phyloP scores from a whole-genome alignment of 768 basidiomycete species.

The Phaeotremella fagi region DNA sequence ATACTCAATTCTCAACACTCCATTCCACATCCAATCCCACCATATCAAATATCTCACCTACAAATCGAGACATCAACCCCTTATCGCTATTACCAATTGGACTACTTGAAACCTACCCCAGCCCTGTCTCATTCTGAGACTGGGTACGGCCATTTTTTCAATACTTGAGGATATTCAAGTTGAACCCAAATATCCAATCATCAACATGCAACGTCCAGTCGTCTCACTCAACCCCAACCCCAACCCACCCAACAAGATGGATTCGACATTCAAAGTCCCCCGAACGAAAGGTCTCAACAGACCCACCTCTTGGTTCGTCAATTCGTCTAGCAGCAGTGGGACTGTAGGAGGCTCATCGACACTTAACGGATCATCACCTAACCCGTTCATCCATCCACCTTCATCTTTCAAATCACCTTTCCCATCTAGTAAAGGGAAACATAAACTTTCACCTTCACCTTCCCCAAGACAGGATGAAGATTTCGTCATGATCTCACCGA shows the following conservation, averaged over 20 bases:
- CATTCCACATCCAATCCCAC: too few relatives aligned
- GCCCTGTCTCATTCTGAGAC: too few relatives aligned
- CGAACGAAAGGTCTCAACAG: constrained; percentile 49
- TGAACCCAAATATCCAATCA: too few relatives aligned
- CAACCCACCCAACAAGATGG: too few relatives aligned
- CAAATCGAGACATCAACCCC: too few relatives aligned
- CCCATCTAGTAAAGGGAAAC: constrained; percentile 33
- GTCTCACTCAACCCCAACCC: background rate
- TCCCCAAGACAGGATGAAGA: constrained; percentile 38
- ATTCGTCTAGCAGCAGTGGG: constrained; percentile 8
- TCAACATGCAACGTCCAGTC: background rate
- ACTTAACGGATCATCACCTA: background rate
- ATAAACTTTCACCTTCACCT: constrained; percentile 39
- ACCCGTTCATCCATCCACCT: background rate
- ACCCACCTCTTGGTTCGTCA: constrained; percentile 66
- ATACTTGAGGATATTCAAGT: too few relatives aligned
- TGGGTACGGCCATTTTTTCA: too few relatives aligned
- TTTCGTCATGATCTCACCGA: constrained; percentile 44
- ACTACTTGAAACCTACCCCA: too few relatives aligned
- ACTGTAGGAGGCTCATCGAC: too few relatives aligned
- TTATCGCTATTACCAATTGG: too few relatives aligned
- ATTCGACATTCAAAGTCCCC: constrained; percentile 13
- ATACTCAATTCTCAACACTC: too few relatives aligned
- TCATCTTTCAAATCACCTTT: constrained; percentile 19
- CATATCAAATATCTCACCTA: too few relatives aligned